Evolutionary conservation across 495 filamentous ascomycete genomes (phyloP).

Genomic region (Penicillium lagena): DNA sequence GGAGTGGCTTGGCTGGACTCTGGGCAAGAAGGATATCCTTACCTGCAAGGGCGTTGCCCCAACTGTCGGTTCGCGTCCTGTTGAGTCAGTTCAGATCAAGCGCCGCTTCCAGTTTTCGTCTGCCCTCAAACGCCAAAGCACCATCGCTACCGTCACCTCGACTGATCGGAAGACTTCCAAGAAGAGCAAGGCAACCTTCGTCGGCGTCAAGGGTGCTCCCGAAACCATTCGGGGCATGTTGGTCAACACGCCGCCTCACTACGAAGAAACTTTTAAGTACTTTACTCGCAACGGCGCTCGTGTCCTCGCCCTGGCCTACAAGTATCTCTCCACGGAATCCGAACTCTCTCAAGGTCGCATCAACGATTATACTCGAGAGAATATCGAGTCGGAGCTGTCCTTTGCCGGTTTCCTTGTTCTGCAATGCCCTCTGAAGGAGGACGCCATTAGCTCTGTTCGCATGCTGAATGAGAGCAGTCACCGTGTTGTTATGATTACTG

Average conservation of each 20-base stretch:
- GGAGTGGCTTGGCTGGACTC: constrained; percentile 78
- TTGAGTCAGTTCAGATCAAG: constrained; percentile 79
- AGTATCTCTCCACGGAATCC: constrained; percentile 71
- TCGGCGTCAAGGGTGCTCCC: constrained; percentile 92
- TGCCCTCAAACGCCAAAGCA: constrained; percentile 90
- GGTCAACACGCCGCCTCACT: constrained; percentile 71
- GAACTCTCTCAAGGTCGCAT: constrained; percentile 79
- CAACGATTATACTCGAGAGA: constrained; percentile 87
- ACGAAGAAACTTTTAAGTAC: constrained; percentile 97
- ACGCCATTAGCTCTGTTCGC: constrained; percentile 84
- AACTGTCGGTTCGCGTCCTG: constrained; percentile 37
- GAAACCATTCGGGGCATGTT: constrained; percentile 95
- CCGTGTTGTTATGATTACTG: constrained; percentile 98
- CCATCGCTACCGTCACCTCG: constrained; percentile 72
- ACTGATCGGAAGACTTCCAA: constrained; percentile 62
- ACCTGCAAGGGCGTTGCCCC: constrained; percentile 37
- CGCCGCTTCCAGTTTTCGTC: constrained; percentile 98
- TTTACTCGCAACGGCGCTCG: constrained; percentile 93
- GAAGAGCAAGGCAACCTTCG: constrained; percentile 76
- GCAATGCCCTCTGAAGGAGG: constrained; percentile 93
- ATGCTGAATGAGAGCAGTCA: constrained; percentile 99
- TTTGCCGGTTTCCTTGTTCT: constrained; percentile 97
- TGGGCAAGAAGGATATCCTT: constrained; percentile 83
- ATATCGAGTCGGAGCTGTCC: constrained; percentile 75
- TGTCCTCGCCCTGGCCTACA: constrained; percentile 90